These are phyloP conservation scores for Teratosphaeria destructans DNA, from an alignment of 2,329 filamentous ascomycete species.

Conservation along the genomic window DNA sequence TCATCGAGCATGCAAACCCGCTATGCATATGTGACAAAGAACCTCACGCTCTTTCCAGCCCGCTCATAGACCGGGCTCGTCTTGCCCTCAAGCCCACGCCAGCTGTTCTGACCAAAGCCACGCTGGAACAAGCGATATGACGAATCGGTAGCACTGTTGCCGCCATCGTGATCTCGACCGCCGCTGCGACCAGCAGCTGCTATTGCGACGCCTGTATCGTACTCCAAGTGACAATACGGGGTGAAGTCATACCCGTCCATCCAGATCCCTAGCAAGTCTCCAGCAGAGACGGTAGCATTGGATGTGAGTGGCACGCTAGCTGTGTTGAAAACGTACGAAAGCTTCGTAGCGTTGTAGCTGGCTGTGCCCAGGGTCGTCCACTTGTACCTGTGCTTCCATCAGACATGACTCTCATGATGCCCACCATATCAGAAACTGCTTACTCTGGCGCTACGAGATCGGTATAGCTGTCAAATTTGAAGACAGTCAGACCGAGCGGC, in stretches of 20 bases:
- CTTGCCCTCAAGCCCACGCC: slow-evolving; percentile 10
- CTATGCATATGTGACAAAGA: slow-evolving; percentile 11
- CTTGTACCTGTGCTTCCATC: slow-evolving; percentile 7
- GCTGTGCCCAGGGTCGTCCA: slow-evolving; percentile 11
- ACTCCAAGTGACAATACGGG: slow-evolving; percentile 17
- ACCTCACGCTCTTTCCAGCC: slow-evolving; percentile 13
- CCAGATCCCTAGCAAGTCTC: slow-evolving; percentile 12
- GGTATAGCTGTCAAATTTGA: slow-evolving; percentile 12
- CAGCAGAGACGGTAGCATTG: slow-evolving; percentile 12
- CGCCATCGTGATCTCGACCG: not conserved
- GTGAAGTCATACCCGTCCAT: slow-evolving; percentile 12
- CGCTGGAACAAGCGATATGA: slow-evolving; percentile 11
- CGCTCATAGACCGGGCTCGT: slow-evolving; percentile 13
- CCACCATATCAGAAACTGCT: not conserved
- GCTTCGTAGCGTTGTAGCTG: slow-evolving; percentile 8
- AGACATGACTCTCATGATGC: not conserved
- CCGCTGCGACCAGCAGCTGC: not conserved
- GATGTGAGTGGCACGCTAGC: slow-evolving; percentile 9
- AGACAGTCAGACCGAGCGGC: slow-evolving; percentile 12
- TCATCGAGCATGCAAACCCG: too few relatives aligned
- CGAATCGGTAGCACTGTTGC: not conserved
- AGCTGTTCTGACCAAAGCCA: slow-evolving; percentile 13
- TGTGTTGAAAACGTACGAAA: slow-evolving; percentile 12
- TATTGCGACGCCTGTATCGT: not conserved
- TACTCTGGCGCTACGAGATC: slow-evolving; percentile 11